phyloP scores from a whole-genome alignment of 768 basidiomycete genomes.

The Boletus eberwhitei region DNA sequence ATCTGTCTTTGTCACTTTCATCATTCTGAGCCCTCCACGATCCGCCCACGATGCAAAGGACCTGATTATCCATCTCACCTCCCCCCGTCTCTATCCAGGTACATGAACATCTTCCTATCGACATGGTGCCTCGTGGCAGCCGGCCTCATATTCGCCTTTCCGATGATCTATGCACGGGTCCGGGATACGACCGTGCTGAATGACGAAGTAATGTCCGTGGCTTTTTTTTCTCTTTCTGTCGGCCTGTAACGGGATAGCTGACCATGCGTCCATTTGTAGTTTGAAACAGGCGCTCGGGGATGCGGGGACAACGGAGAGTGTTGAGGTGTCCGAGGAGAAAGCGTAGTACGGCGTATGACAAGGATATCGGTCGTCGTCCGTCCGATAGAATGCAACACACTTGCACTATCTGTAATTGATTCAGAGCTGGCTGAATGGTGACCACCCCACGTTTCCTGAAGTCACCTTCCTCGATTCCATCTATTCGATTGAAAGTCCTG shows the following conservation, averaged over 20 bases:
- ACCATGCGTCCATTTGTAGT: neutral
- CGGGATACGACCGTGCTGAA: slow-evolving; percentile 51
- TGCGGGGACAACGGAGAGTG: neutral
- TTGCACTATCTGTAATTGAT: neutral
- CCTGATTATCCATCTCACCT: neutral
- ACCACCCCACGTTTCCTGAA: neutral
- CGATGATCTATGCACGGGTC: slow-evolving; percentile 69
- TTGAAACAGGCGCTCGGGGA: slow-evolving; percentile 6
- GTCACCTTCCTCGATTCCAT: no score
- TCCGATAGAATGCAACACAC: neutral
- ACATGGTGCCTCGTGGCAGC: slow-evolving; percentile 66
- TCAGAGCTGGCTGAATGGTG: neutral
- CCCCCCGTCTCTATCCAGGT: slow-evolving; percentile 26
- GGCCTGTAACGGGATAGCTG: neutral
- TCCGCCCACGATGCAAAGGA: neutral
- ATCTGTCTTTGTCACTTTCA: neutral
- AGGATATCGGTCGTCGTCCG: neutral
- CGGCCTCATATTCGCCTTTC: slow-evolving; percentile 62
- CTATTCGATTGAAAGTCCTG: no score
- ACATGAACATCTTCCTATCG: slow-evolving; percentile 68
- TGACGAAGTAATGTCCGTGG: slow-evolving; percentile 53
- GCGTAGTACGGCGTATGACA: neutral
- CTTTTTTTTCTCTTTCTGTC: neutral
- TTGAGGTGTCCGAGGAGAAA: neutral
- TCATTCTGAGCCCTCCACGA: neutral